Conservation (phyloP, 1,284 basidiomycete species). For the Amylostereum areolatum region DNA sequence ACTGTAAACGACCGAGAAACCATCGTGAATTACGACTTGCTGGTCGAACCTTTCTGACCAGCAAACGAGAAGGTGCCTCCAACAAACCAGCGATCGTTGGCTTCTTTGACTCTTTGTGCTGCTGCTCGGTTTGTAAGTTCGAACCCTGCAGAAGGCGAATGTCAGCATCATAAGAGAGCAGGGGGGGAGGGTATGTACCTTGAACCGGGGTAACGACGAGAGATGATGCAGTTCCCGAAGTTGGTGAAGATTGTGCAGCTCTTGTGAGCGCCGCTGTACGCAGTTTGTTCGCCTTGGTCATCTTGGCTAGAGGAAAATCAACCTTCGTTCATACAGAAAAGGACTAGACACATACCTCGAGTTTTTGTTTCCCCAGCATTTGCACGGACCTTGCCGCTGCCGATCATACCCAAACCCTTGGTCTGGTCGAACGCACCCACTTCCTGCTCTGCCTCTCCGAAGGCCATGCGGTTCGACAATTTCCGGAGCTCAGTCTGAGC, state of each 20-base stretch:
- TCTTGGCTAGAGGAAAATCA: conserved; percentile 60
- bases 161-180: conserved; percentile 3
- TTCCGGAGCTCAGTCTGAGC: conserved; percentile 96
- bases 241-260: conserved; percentile 55
- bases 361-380: conserved; percentile 82
- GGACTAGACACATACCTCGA: conserved; percentile 53
- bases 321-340: conserved; percentile 1
- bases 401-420: conserved; percentile 96
- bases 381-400: conserved; percentile 84
- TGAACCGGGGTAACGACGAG: conserved; percentile 95
- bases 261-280: conserved; percentile 80
- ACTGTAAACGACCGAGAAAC: not conserved
- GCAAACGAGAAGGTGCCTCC: conserved; percentile 79
- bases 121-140: conserved; percentile 84
- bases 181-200: conserved; percentile 43
- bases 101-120: conserved; percentile 81
- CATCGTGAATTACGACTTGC: not conserved
- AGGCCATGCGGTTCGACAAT: conserved; percentile 94
- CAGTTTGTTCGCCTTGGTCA: conserved; percentile 94
- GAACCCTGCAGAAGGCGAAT: conserved; percentile 47
- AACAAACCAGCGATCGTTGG: conserved; percentile 90
- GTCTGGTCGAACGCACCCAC: conserved; percentile 95
- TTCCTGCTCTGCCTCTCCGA: conserved; percentile 95
- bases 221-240: conserved; percentile 86
- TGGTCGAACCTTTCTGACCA: conserved; percentile 53